Base-by-base conservation (phyloP, 2,329 filamentous ascomycete species). In the Xylaria sp. region DNA sequence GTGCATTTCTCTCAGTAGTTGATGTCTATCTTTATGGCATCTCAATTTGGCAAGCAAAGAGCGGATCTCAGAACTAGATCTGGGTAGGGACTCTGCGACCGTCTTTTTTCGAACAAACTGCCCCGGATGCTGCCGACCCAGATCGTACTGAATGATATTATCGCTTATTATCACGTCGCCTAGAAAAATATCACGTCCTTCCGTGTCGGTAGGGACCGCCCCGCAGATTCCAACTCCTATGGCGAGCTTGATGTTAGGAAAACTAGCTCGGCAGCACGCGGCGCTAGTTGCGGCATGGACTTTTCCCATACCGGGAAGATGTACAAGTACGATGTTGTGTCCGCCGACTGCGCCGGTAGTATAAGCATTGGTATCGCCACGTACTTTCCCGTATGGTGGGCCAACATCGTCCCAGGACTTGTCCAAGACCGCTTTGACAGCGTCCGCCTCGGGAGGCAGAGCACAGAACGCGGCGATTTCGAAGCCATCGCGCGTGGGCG, bases 121-220 rank as follows among this genome's bases (percentile, higher is more conserved):
- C 12, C 3, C 11, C 9, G 50, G 37, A 42, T 31, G 40, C 15
- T 19, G 35, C 2, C 45, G 17, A 4, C 58, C 37, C 1, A 61
- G 12, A 46, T 51, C 45, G 15, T 61, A 56, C 11, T 56, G 28
- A n/a, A 51, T 42, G 2, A 56, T n/a, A 11, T 45, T 46, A 11
- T 46, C 40, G 4, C 52, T 56, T 5, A 57, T 33, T 1, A 61
- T 25, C 12, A 61, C 46, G 38, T 56, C 58, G 14, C 58, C 46
- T 0, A 61, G 46, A 5, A 51, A 2, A 23, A 61, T 46, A 12
- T 40, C 28, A 2, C 25, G 23, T 6, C 8, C 3, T 0, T 47
- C 4, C 2, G 28, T 33, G 2, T 33, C 12, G n/a, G 19, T 46
- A 1, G 58, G 46, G 1, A 57, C 38, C 15, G 14, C 52, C 7